phyloP scores from a whole-genome alignment of 83 land plant genomes.

The Diphasiastrum complanatum region DNA sequence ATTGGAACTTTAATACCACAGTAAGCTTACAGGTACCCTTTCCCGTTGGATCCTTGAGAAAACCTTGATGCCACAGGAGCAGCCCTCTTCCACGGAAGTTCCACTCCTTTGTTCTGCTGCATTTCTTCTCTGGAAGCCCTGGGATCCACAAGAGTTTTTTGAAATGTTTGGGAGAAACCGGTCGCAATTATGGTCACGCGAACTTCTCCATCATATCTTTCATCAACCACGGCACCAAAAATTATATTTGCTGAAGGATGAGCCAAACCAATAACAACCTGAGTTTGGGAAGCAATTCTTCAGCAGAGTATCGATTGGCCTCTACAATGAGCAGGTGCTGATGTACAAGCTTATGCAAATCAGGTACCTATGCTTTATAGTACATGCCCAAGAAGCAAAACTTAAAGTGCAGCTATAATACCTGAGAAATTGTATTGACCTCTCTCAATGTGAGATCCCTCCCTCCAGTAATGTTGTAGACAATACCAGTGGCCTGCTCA shows the following conservation, averaged over 20 bases:
- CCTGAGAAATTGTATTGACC: constrained; percentile 94
- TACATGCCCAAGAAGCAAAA: too few relatives aligned
- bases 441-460: constrained; percentile 88
- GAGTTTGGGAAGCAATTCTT: too few relatives aligned
- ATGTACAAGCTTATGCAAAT: too few relatives aligned
- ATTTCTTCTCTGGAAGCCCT: constrained; percentile 43
- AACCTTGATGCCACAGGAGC: too few relatives aligned
- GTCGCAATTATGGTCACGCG: constrained; percentile 95
- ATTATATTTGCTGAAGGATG: constrained; percentile 97
- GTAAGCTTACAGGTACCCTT: too few relatives aligned
- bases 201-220: constrained; percentile 72
- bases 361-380: too few relatives aligned
- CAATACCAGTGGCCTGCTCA: constrained; percentile 86
- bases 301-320: not conserved
- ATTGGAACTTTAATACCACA: too few relatives aligned
- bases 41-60: too few relatives aligned
- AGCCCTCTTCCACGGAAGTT: constrained; percentile 18
- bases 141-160: constrained; percentile 69
- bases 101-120: constrained; percentile 35
- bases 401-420: too few relatives aligned
- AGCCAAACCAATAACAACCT: constrained; percentile 96
- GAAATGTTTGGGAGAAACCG: constrained; percentile 88
- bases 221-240: constrained; percentile 96
- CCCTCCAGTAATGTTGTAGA: constrained; percentile 92
- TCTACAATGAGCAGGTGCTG: too few relatives aligned